Base-by-base conservation (phyloP, 2,329 filamentous ascomycete species). In the Capronia americana region DNA sequence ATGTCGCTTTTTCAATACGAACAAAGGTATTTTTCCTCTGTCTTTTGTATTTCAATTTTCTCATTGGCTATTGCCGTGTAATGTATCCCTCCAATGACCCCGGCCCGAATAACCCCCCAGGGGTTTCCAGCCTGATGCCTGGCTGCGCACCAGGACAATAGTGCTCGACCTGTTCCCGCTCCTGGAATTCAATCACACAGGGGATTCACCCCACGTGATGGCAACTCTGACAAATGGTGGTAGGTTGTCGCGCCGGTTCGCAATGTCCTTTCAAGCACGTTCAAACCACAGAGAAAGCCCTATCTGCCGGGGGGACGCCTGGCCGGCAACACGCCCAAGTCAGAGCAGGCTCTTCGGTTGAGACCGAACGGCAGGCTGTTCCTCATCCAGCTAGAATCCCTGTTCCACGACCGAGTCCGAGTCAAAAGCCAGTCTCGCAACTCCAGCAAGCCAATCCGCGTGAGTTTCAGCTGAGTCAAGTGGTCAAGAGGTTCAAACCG, bases 381-480 rank as follows among this genome's bases (percentile, higher is more conserved):
- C 46, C 70, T 30, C 65, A 71, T 41, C 66, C 20, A 57, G n/a
- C 51, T 30, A 64, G 51, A 11, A 34, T 32, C 56, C 61, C 12
- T 28, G 14, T 17, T 38, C 12, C 55, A 14, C 26, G 50, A 20
- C 50, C 48, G 6, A n/a, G 17, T 7, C 38, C 67, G 11, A 58
- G 91, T 34, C 76, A 85, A 65, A 90, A 88, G 74, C 91, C 91
- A 11, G 80, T 90, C 2, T 87, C 91, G 6, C 81, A 84, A 65
- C 82, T 85, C 11, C 89, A 92, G 77, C 76, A 81, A 32, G 83
- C 88, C 66, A 87, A 93, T 74, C 90, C 91, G 6, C 84, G 90
- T 70, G 85, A 85, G 64, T 95, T 92, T 75, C 90, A 95, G 76
- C 78, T 94, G 58, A 85, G 86, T 67, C 92, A 95, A 80, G 79